Conservation (phyloP, 768 basidiomycete genomes). For the Lenzites betulinus region DNA sequence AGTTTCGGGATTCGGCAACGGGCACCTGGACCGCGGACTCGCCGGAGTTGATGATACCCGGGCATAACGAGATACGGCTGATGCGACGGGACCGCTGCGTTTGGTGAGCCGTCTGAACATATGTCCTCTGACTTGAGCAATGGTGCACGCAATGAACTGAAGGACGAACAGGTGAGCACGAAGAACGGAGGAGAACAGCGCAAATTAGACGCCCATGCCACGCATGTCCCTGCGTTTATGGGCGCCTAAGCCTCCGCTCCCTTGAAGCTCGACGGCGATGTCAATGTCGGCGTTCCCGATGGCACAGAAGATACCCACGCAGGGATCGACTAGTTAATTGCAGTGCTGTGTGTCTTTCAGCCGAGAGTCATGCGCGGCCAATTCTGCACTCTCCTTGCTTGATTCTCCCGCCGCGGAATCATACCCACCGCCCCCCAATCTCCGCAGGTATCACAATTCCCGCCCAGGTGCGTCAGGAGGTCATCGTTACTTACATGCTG, state of each 20-base stretch:
- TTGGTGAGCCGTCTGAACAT: not conserved
- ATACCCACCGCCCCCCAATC: not conserved
- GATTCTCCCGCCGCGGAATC: not conserved
- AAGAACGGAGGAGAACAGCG: no score
- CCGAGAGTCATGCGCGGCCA: no score
- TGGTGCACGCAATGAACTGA: no score
- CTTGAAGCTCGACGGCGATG: no score
- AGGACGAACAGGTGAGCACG: no score
- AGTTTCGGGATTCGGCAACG: constrained; percentile 15
- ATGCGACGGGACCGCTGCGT: not conserved
- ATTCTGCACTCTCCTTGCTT: not conserved
- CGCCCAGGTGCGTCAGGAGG: not conserved
- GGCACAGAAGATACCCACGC: not conserved
- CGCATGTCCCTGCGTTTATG: not conserved
- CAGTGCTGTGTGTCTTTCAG: constrained; percentile 1
- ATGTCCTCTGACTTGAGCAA: no score
- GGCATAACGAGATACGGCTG: not conserved
- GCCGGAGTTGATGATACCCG: not conserved
- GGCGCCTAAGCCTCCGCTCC: not conserved
- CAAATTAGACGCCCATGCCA: no score
- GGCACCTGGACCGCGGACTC: constrained; percentile 15
- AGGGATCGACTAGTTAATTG: constrained; percentile 1
- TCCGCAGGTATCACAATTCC: not conserved
- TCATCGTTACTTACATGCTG: no score
- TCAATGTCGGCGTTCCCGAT: not conserved